Conservation (phyloP, 2,329 filamentous ascomycete species). For the Dothideomycetes sp. region DNA sequence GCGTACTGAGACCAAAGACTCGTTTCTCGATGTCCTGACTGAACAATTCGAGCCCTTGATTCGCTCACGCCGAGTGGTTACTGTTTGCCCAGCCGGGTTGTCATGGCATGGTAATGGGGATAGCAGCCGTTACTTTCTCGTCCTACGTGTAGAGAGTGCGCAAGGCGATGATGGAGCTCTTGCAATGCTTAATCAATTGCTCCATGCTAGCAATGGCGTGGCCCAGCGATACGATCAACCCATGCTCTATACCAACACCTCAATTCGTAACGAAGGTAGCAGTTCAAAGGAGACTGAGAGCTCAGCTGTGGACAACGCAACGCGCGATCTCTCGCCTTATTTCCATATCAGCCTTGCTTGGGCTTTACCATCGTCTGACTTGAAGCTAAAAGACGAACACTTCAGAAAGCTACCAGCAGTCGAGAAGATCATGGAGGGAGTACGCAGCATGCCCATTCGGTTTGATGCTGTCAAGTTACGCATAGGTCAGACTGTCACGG, state of each 20-base stretch:
- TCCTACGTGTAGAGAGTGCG: conserved; percentile 1
- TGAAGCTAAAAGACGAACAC: conserved; percentile 4
- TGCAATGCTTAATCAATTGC: conserved; percentile 38
- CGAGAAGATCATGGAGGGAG: conserved; percentile 12
- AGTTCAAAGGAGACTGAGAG: background rate
- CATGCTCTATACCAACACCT: conserved; percentile 51
- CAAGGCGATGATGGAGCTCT: conserved; percentile 22
- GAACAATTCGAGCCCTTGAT: background rate
- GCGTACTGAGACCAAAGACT: conserved; percentile 58
- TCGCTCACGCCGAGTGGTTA: conserved; percentile 22
- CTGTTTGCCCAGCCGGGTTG: conserved; percentile 37
- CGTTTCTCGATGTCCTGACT: conserved; percentile 53
- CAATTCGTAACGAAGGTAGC: conserved; percentile 23
- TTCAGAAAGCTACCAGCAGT: conserved; percentile 16
- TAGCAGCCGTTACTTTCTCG: conserved; percentile 70
- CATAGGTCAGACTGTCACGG: conserved; percentile 33
- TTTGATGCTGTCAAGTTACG: conserved; percentile 40
- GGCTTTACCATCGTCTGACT: conserved; percentile 45
- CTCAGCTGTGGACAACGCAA: background rate
- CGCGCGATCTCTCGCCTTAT: conserved; percentile 29
- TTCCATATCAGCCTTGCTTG: conserved; percentile 91
- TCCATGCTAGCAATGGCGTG: conserved; percentile 57
- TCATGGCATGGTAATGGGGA: conserved; percentile 61
- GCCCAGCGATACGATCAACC: conserved; percentile 56
- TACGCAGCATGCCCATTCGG: conserved; percentile 19